A percentile compares a stretch with the other conserved stretches of the same genome.
These are phyloP conservation scores for Chalciporus pseudorubinellus DNA, from an alignment of 768 basidiomycete genomes.

Conservation along the genomic window DNA sequence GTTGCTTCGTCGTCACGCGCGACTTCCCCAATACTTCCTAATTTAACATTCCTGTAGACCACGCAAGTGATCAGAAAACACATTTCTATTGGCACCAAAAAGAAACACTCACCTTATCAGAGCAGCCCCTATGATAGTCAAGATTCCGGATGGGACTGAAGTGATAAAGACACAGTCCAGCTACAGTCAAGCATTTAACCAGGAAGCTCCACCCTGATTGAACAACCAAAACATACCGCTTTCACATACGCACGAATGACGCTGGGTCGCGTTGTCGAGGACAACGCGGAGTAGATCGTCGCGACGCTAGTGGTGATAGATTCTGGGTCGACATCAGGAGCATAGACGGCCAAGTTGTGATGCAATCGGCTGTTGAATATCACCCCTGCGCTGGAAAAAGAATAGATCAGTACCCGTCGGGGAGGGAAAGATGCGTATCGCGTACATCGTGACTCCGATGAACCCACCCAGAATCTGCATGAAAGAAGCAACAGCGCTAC, in stretches of 20 bases:
- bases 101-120: slow-evolving; percentile 6
- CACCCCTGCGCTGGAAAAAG: slow-evolving; percentile 2
- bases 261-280: not conserved
- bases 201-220: not conserved
- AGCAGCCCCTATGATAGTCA: slow-evolving; percentile 9
- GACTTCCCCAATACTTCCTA: not conserved
- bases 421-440: not conserved
- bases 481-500: slow-evolving; percentile 7
- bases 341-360: slow-evolving; percentile 8
- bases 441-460: slow-evolving; percentile 9
- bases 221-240: not conserved
- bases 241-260: slow-evolving; percentile 15
- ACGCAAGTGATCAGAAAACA: no score
- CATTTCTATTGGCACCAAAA: not conserved
- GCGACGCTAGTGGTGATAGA: slow-evolving; percentile 7
- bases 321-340: slow-evolving; percentile 7
- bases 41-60: slow-evolving; percentile 3
- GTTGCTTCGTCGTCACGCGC: not conserved
- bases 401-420: not conserved
- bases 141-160: slow-evolving; percentile 8
- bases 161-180: slow-evolving; percentile 14
- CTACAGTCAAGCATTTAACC: not conserved
- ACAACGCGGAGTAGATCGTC: slow-evolving; percentile 8
- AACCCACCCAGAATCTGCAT: slow-evolving; percentile 15
- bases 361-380: slow-evolving; percentile 9